A percentile compares a stretch with the other conserved stretches of the same genome.
Conservation (phyloP, 2,329 filamentous ascomycete species). For the Aspergillus sp. region DNA sequence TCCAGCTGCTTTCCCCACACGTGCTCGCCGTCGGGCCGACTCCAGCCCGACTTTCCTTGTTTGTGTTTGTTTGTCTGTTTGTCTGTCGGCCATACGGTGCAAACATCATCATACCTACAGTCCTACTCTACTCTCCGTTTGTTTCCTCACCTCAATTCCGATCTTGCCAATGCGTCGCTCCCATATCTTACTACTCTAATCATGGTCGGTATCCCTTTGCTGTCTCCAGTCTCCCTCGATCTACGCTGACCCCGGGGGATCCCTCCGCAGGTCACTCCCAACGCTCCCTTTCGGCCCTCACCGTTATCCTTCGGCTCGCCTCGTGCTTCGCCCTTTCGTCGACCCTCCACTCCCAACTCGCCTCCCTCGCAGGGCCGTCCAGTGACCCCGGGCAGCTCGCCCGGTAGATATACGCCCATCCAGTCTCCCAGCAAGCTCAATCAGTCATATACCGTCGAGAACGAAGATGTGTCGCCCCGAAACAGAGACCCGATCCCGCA, state of each 20-base stretch:
- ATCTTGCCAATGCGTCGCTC: too few species aligned
- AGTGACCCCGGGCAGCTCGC: slow-evolving; percentile 50
- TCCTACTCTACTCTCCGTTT: too few species aligned
- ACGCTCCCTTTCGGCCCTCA: slow-evolving; percentile 68
- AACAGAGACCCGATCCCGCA: slow-evolving; percentile 31
- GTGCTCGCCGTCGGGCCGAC: neutral
- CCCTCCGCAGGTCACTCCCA: slow-evolving; percentile 41
- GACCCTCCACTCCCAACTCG: slow-evolving; percentile 62
- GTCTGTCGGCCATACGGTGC: neutral
- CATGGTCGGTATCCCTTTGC: neutral
- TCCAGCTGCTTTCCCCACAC: neutral
- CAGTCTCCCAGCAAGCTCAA: slow-evolving; percentile 49
- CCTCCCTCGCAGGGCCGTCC: slow-evolving; percentile 57
- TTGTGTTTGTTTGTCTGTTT: neutral
- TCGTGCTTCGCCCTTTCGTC: slow-evolving; percentile 68
- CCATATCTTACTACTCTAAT: neutral
- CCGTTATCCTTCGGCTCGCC: slow-evolving; percentile 70
- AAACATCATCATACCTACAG: too few species aligned
- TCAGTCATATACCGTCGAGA: slow-evolving; percentile 45
- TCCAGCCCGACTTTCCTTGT: neutral
- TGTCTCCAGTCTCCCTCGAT: neutral
- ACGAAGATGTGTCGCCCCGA: slow-evolving; percentile 36
- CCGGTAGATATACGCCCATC: slow-evolving; percentile 42
- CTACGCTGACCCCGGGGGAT: neutral
- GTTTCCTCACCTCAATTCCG: too few species aligned